phyloP scores from a whole-genome alignment of 345 rosid genomes.

The Eucalyptus tenuipes region DNA sequence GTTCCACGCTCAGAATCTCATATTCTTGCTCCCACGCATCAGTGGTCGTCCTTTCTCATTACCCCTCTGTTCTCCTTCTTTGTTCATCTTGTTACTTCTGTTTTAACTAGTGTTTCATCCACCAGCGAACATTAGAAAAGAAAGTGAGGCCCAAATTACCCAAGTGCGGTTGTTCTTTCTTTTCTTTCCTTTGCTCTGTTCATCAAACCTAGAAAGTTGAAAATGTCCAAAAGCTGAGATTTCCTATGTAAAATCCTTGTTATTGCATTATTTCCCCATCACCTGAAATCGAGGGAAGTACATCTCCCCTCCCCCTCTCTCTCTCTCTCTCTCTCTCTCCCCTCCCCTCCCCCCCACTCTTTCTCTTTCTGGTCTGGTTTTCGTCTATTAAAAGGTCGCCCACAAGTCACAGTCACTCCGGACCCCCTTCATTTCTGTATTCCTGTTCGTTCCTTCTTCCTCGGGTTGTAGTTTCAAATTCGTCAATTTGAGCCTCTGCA shows the following conservation, averaged over 20 bases:
- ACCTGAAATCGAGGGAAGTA: conserved; percentile 9
- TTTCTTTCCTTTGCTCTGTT: neutral
- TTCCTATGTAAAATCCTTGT: conserved; percentile 3
- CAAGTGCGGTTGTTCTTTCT: conserved; percentile 11
- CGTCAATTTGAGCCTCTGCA: neutral
- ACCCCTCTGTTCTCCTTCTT: neutral
- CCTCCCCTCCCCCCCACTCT: neutral
- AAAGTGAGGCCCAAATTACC: neutral
- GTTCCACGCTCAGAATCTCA: conserved; percentile 30
- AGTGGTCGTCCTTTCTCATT: neutral
- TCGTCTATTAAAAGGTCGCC: neutral
- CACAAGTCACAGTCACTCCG: neutral
- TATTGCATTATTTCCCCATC: conserved; percentile 8
- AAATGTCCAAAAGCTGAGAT: conserved; percentile 15
- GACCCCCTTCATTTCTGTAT: neutral
- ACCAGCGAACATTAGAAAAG: neutral
- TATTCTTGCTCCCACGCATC: conserved; percentile 24
- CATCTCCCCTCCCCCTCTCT: neutral
- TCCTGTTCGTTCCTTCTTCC: neutral
- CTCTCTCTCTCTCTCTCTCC: neutral
- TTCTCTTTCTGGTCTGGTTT: neutral
- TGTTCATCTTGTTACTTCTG: neutral
- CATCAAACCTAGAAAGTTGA: neutral
- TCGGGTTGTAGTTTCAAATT: neutral
- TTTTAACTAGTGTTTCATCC: neutral